These are phyloP conservation scores for Panaeolus cyanescens DNA, from an alignment of 768 basidiomycete species.

Conservation along the genomic window DNA sequence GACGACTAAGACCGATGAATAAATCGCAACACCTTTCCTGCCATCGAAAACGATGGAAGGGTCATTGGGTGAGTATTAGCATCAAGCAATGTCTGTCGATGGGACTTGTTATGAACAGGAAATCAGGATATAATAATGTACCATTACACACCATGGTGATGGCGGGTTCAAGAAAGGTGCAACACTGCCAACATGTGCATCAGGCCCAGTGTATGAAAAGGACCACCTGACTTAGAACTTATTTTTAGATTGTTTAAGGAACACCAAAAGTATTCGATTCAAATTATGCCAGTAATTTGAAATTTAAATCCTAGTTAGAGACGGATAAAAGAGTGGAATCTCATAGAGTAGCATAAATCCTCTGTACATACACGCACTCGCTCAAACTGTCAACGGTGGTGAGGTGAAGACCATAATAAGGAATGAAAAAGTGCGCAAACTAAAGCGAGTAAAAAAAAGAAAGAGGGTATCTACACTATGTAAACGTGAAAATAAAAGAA, in stretches of 20 bases:
- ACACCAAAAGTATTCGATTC: no score
- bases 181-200: constrained; percentile 1
- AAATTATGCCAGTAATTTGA: constrained; percentile 12
- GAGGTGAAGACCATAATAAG: constrained; percentile 24
- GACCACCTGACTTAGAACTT: background rate
- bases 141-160: background rate
- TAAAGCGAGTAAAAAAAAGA: constrained; percentile 32
- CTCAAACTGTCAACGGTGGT: constrained; percentile 16
- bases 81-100: constrained; percentile 5
- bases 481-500: constrained; percentile 28
- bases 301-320: constrained; percentile 6
- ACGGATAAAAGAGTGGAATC: constrained; percentile 6
- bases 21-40: constrained; percentile 58
- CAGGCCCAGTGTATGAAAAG: background rate
- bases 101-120: background rate
- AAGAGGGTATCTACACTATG: constrained; percentile 47
- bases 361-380: constrained; percentile 13
- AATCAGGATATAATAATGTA: background rate
- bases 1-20: background rate
- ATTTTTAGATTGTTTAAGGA: background rate
- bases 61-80: constrained; percentile 41
- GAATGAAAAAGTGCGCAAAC: constrained; percentile 29
- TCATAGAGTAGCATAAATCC: constrained; percentile 11
- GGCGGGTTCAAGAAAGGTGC: background rate
- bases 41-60: constrained; percentile 77